Evolutionary conservation across 768 basidiomycete species (phyloP).

Genomic region (Pleurotus eryngii): DNA sequence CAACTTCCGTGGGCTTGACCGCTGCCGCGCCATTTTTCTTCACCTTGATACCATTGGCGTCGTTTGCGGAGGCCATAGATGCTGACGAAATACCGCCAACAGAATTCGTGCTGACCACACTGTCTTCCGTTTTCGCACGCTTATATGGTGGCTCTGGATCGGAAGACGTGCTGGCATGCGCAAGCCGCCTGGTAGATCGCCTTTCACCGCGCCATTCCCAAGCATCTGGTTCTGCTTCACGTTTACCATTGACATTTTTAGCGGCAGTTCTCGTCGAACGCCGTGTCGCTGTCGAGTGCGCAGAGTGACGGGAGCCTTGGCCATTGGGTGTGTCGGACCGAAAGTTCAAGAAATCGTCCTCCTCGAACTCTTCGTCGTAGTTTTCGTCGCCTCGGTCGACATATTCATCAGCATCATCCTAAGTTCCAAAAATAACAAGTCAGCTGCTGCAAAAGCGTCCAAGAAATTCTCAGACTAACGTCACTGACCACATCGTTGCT

Average conservation of each 20-base stretch:
- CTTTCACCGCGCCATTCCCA: constrained; percentile 74
- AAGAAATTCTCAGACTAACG: constrained; percentile 35
- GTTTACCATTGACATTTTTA: constrained; percentile 48
- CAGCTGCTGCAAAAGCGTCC: constrained; percentile 17
- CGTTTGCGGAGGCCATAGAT: constrained; percentile 21
- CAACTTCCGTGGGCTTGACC: constrained; percentile 68
- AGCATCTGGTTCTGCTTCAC: constrained; percentile 48
- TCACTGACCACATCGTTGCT: constrained; percentile 63
- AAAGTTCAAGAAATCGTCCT: constrained; percentile 47
- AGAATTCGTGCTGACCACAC: constrained; percentile 55
- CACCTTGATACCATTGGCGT: constrained; percentile 37
- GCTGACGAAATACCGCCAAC: constrained; percentile 35
- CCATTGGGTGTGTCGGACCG: constrained; percentile 41
- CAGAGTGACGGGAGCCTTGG: constrained; percentile 32
- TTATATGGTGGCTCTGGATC: constrained; percentile 54
- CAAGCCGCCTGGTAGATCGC: constrained; percentile 67
- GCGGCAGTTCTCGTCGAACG: constrained; percentile 52
- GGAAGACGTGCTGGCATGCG: constrained; percentile 43
- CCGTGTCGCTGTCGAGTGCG: constrained; percentile 35
- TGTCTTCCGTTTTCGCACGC: constrained; percentile 77
- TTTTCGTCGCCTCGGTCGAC: constrained; percentile 60
- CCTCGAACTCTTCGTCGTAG: constrained; percentile 60
- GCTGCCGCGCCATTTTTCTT: constrained; percentile 61
- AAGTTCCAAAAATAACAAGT: constrained; percentile 29
- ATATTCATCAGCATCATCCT: constrained; percentile 69